Base-by-base conservation (phyloP, 2,329 filamentous ascomycete species). In the Nannizziopsis barbatae region DNA sequence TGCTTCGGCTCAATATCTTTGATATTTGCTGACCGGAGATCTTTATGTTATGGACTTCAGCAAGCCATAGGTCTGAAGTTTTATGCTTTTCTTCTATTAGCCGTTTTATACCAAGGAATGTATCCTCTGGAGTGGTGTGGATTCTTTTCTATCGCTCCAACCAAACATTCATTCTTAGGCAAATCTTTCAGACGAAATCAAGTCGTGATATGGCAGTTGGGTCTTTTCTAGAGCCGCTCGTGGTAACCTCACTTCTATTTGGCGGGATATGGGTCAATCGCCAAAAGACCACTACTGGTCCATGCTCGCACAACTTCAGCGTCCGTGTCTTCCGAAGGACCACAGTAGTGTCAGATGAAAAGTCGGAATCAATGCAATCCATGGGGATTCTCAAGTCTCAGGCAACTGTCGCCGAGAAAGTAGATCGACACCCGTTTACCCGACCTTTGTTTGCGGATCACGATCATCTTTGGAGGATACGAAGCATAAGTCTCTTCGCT, bases 201-300 rank as follows among this genome's bases (percentile, higher is more conserved):
- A 2, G 8, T 40, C 33, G 10, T 12, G 33, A 39, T 18, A 77
- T 77, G 75, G 76, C 75, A 32, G 67, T 69, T 39, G 77, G 77
- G 38, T 74, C 75, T 12, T 67, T 80, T 51, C 64, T 80, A 47
- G 79, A 83, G 56, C 79, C 79, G n/a, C 64, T 80, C 11, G 70
- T 79, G 2, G 78, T 83, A 30, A 65, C 81, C 45, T 68, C 71
- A 17, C 68, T 83, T 18, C 71, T 83, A 11, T 73, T 79, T 50
- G 75, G 75, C 49, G 79, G 79, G 20, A 79, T 78, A 12, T 76
- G 76, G 69, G 71, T 82, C 55, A 82, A 83, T 59, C 71, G 78
- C 42, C 55, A 59, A 5, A 60, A 55, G 36, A 70, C 74, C 51
- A 63, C 58, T 47, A 56, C 62, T n/a, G 30, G 35, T 22, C 40